Percentiles rank a stretch among this genome's conserved stretches.
phyloP scores from a whole-genome alignment of 805 yeast species.

The Starmerella bombicola region DNA sequence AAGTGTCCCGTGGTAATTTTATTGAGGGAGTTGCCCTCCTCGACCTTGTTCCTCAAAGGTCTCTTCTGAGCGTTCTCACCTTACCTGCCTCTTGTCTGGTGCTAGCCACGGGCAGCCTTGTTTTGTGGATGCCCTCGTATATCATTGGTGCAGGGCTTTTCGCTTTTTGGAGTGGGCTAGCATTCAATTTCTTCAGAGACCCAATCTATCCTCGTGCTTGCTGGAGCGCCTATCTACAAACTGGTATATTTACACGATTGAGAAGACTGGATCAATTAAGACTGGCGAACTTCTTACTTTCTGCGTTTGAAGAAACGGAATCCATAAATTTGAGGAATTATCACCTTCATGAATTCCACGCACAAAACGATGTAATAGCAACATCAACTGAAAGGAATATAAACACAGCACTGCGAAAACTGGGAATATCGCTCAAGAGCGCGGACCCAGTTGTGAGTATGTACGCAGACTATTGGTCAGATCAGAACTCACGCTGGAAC shows the following conservation, averaged over 20 bases:
- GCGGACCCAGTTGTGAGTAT: background rate
- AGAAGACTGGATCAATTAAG: slow-evolving; percentile 9
- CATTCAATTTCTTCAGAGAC: background rate
- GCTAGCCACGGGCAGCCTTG: background rate
- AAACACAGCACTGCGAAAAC: slow-evolving; percentile 12
- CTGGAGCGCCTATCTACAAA: background rate
- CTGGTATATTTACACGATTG: background rate
- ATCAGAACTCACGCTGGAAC: slow-evolving; percentile 25
- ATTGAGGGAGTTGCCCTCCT: background rate
- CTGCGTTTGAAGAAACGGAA: slow-evolving; percentile 20
- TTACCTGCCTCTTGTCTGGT: background rate
- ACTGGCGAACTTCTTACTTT: slow-evolving; percentile 15
- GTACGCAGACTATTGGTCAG: slow-evolving; percentile 21
- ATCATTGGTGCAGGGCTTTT: background rate
- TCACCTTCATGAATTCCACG: slow-evolving; percentile 3
- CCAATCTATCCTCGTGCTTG: background rate
- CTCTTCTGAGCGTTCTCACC: background rate
- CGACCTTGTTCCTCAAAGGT: background rate
- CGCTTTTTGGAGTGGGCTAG: background rate
- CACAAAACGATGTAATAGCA: background rate
- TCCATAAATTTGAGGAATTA: slow-evolving; percentile 12
- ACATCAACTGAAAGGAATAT: background rate
- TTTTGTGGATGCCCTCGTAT: background rate
- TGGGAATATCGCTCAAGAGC: slow-evolving; percentile 12
- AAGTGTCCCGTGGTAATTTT: background rate